Conservation (phyloP, 371 early-diverging fungal genomes). For the Mucor indicus region DNA sequence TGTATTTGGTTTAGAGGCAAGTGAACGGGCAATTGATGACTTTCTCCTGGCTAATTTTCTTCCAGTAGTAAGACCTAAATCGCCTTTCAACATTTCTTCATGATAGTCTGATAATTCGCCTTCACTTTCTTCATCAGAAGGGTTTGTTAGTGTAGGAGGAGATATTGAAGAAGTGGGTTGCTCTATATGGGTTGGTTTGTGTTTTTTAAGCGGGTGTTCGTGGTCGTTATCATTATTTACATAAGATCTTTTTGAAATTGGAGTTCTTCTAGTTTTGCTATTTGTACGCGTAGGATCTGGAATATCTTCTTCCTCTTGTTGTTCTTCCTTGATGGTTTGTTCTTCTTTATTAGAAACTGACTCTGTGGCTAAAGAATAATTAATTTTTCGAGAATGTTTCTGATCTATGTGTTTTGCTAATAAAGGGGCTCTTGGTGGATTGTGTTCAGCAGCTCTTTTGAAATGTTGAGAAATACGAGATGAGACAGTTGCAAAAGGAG, state of each 20-base stretch:
- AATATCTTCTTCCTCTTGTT: not conserved
- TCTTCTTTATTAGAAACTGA: not conserved
- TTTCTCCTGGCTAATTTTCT: constrained; percentile 9
- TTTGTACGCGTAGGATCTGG: constrained; percentile 1
- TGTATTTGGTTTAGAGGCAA: not conserved
- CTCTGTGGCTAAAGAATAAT: constrained; percentile 65
- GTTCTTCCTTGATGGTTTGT: not conserved
- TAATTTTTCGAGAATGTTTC: constrained; percentile 73
- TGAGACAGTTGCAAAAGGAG: constrained; percentile 91
- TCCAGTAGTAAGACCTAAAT: constrained; percentile 10
- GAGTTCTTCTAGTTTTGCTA: constrained; percentile 5
- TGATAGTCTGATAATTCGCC: constrained; percentile 55
- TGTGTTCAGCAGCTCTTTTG: constrained; percentile 71
- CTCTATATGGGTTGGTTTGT: constrained; percentile 10
- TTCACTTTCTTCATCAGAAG: constrained; percentile 34
- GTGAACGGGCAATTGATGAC: not conserved
- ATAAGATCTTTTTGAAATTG: not conserved
- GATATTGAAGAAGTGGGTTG: not conserved
- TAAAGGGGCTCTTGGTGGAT: constrained; percentile 73
- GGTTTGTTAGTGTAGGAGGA: constrained; percentile 1
- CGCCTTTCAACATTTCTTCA: constrained; percentile 57
- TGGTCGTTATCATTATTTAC: not conserved
- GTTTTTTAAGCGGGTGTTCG: constrained; percentile 5
- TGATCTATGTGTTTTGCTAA: constrained; percentile 72
- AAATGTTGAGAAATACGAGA: constrained; percentile 86